A percentile compares a stretch with the other conserved stretches of the same genome.
Conservation (phyloP, 176 grass and related monocot genomes). For the Alloteropsis semialata region DNA sequence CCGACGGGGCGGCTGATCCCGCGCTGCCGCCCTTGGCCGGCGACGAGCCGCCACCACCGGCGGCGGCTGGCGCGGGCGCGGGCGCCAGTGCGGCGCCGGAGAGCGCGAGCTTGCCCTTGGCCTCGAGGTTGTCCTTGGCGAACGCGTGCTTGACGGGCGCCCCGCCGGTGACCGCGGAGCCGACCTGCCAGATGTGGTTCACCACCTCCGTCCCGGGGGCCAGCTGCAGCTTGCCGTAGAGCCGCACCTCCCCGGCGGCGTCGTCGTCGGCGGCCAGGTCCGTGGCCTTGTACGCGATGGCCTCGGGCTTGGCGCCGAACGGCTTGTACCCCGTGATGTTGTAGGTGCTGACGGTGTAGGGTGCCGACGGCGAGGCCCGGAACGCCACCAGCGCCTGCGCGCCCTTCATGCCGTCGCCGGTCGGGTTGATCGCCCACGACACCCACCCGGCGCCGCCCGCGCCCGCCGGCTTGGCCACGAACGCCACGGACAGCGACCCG, state of each 20-base stretch:
- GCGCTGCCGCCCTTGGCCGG: neutral
- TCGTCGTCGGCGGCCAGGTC: conserved; percentile 45
- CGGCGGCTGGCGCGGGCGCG: neutral
- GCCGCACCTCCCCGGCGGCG: conserved; percentile 33
- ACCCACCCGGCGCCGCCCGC: conserved; percentile 44
- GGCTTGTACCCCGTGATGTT: conserved; percentile 26
- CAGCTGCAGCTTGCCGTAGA: conserved; percentile 67
- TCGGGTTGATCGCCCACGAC: conserved; percentile 66
- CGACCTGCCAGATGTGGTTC: conserved; percentile 87
- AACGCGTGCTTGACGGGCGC: conserved; percentile 55
- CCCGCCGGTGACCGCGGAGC: conserved; percentile 28
- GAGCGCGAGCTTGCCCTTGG: conserved; percentile 37
- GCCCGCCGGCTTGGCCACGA: conserved; percentile 34
- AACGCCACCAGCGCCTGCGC: conserved; percentile 60
- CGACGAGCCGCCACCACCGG: neutral
- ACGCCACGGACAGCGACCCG: conserved; percentile 46
- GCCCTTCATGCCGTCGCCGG: conserved; percentile 53
- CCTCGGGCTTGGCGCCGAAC: neutral
- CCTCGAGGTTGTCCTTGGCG: conserved; percentile 23
- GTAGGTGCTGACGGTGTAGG: conserved; percentile 48
- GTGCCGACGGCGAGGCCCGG: neutral
- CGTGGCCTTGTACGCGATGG: conserved; percentile 39
- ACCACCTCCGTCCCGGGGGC: conserved; percentile 7
- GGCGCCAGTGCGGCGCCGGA: conserved; percentile 25
- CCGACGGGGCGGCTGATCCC: neutral